phyloP scores from a whole-genome alignment of 441 rosid species.

The Macaranga tanarius region DNA sequence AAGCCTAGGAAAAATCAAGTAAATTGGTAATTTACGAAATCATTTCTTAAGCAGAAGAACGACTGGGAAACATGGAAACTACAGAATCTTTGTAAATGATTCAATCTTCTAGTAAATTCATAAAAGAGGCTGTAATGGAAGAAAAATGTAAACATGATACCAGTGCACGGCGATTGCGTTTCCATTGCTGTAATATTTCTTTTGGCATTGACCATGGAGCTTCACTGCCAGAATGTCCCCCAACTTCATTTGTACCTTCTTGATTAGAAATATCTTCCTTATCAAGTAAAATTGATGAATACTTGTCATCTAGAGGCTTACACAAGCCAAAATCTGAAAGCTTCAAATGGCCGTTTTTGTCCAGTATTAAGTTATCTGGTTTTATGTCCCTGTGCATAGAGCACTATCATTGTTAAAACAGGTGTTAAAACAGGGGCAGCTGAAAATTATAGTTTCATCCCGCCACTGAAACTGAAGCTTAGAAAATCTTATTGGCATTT shows the following conservation, averaged over 20 bases:
- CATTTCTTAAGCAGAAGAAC: constrained; percentile 16
- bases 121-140: constrained; percentile 3
- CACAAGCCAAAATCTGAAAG: constrained; percentile 98
- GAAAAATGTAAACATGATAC: constrained; percentile 41
- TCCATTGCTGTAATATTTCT: constrained; percentile 79
- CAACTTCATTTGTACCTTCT: constrained; percentile 46
- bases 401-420: constrained; percentile 29
- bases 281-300: constrained; percentile 71
- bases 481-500: neutral
- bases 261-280: constrained; percentile 55
- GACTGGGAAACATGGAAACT: constrained; percentile 3
- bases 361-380: constrained; percentile 89
- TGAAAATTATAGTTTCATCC: constrained; percentile 7
- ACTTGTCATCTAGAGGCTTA: constrained; percentile 88
- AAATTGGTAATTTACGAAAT: constrained; percentile 11
- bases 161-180: constrained; percentile 93
- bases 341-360: constrained; percentile 91
- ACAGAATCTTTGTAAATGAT: neutral
- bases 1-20: constrained; percentile 56
- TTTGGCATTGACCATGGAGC: constrained; percentile 85
- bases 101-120: neutral
- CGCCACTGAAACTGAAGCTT: neutral
- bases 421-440: constrained; percentile 24
- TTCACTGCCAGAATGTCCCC: constrained; percentile 46
- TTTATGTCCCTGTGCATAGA: constrained; percentile 73